A percentile compares a stretch with the other conserved stretches of the same genome.
Evolutionary conservation across 2,329 filamentous ascomycete species (phyloP).

Genomic region (Colletotrichum shisoi): DNA sequence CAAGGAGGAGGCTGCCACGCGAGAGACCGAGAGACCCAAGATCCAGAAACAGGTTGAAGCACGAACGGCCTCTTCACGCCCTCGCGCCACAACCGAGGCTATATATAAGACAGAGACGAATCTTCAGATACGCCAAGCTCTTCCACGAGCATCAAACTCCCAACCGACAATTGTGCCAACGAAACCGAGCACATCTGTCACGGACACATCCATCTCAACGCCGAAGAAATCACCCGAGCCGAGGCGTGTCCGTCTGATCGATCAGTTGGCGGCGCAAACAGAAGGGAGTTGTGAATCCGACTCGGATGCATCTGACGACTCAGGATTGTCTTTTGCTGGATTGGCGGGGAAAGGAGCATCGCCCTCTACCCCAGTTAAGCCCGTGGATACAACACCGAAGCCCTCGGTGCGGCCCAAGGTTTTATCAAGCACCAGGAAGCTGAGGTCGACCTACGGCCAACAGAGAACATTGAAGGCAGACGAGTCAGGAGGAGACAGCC

Average conservation of each 20-base stretch:
- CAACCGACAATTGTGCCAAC: background rate
- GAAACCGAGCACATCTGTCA: background rate
- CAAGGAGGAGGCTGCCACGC: conserved; percentile 7
- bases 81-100: background rate
- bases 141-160: background rate
- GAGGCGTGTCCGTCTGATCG: conserved; percentile 36
- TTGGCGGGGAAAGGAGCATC: background rate
- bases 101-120: background rate
- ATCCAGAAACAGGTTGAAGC: background rate
- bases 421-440: conserved; percentile 28
- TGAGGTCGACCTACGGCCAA: conserved; percentile 37
- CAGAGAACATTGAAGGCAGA: conserved; percentile 49
- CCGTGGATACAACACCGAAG: conserved; percentile 23
- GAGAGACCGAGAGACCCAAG: background rate
- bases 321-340: background rate
- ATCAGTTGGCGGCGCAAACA: conserved; percentile 38
- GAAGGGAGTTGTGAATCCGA: conserved; percentile 33
- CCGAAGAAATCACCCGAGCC: conserved; percentile 11
- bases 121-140: conserved; percentile 13
- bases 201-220: conserved; percentile 2
- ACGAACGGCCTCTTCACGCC: background rate
- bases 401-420: conserved; percentile 24
- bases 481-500: conserved; percentile 39
- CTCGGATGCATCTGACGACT: conserved; percentile 21
- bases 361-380: conserved; percentile 20